Percentiles rank a stretch among this genome's conserved stretches.
These are phyloP conservation scores for Claviceps spartinae DNA, from an alignment of 2,329 filamentous ascomycete genomes.

Conservation along the genomic window DNA sequence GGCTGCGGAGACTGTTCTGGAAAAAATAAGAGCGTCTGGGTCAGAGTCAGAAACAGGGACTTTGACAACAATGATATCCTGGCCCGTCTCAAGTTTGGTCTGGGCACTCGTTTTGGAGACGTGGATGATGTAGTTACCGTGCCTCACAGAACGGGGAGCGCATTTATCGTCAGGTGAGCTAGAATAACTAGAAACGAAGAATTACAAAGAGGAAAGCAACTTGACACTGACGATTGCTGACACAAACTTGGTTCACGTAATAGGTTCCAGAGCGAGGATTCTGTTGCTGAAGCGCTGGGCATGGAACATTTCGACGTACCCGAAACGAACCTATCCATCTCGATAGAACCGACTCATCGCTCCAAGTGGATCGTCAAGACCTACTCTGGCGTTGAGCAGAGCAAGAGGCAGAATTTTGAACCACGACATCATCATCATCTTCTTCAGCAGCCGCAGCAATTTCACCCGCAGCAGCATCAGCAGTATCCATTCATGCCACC, in stretches of 20 bases:
- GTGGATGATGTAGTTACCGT: conserved; percentile 17
- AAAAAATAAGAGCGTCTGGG: conserved; percentile 19
- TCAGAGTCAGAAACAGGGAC: conserved; percentile 10
- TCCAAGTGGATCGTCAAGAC: conserved; percentile 19
- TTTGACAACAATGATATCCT: conserved; percentile 11
- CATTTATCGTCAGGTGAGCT: conserved; percentile 18
- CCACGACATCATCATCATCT: neutral
- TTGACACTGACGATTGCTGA: too few relatives aligned
- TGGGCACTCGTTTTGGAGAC: conserved; percentile 15
- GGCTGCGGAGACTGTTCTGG: conserved; percentile 15
- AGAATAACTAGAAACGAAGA: neutral
- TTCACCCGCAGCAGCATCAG: neutral
- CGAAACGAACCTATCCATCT: conserved; percentile 15
- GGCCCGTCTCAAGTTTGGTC: conserved; percentile 16
- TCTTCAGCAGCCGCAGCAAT: neutral
- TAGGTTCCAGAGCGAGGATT: conserved; percentile 16
- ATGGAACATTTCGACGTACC: conserved; percentile 11
- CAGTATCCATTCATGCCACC: neutral
- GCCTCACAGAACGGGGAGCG: conserved; percentile 1
- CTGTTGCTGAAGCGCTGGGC: conserved; percentile 14
- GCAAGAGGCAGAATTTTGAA: conserved; percentile 1
- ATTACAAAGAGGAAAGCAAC: neutral
- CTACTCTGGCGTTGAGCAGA: neutral
- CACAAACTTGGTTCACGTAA: too few relatives aligned
- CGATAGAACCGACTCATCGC: conserved; percentile 14